These are phyloP conservation scores for Lachnellula subtilissima DNA, from an alignment of 2,329 filamentous ascomycete genomes.

Conservation along the genomic window DNA sequence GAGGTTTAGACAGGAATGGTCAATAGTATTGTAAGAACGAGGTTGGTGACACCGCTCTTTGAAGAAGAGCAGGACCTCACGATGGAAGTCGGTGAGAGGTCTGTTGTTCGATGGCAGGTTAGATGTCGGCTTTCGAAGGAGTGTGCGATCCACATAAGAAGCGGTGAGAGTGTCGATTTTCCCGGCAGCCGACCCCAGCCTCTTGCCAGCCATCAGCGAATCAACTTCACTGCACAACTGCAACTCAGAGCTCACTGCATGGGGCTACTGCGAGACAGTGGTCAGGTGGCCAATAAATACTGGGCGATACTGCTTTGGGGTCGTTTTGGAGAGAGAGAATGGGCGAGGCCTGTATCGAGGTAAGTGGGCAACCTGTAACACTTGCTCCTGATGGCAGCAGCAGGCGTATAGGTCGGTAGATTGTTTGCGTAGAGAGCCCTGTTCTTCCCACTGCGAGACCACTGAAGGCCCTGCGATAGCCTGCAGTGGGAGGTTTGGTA, in stretches of 20 bases:
- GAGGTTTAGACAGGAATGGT: constrained; percentile 28
- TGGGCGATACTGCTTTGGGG: constrained; percentile 1
- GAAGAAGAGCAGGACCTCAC: constrained; percentile 27
- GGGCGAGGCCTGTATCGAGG: not conserved
- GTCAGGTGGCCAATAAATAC: constrained; percentile 20
- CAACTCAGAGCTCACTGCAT: constrained; percentile 17
- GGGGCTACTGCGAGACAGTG: constrained; percentile 13
- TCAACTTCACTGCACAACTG: constrained; percentile 11
- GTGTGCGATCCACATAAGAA: constrained; percentile 22
- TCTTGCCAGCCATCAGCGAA: constrained; percentile 17
- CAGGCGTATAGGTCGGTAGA: too few relatives aligned
- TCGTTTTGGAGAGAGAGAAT: not conserved
- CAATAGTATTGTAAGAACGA: constrained; percentile 43
- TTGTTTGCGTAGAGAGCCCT: not conserved
- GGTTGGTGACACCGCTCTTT: constrained; percentile 32
- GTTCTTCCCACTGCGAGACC: not conserved
- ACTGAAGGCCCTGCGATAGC: not conserved
- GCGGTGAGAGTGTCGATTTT: constrained; percentile 21
- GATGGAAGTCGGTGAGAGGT: constrained; percentile 30
- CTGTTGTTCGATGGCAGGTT: constrained; percentile 20
- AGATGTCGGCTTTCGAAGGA: constrained; percentile 13
- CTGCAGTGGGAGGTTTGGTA: not conserved
- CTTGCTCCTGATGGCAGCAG: not conserved
- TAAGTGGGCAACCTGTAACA: not conserved
- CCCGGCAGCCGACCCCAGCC: constrained; percentile 8